Evolutionary conservation across 768 basidiomycete genomes (phyloP).

Genomic region (Artomyces pyxidatus): DNA sequence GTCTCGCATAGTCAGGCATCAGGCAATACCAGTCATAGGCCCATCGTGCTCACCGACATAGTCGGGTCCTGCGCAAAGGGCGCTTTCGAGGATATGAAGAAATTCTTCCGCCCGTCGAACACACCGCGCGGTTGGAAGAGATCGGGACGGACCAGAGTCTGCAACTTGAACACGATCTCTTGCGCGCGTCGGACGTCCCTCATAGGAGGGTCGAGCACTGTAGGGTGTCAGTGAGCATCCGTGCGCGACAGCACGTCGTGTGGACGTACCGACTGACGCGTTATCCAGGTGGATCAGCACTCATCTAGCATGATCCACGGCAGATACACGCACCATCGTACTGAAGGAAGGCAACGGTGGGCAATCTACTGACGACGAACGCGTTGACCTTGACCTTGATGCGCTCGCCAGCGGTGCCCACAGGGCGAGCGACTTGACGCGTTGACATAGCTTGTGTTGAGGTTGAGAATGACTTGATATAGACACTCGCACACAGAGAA

Average conservation of each 20-base stretch:
- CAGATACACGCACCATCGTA: slow-evolving; percentile 7
- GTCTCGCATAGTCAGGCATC: too few relatives aligned
- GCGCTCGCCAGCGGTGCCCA: slow-evolving; percentile 2
- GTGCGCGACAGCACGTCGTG: slow-evolving; percentile 1
- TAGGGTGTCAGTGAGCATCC: not conserved
- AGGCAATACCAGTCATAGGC: too few relatives aligned
- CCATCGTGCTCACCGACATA: too few relatives aligned
- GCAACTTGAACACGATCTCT: slow-evolving; percentile 9
- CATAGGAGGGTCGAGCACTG: slow-evolving; percentile 6
- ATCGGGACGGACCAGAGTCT: slow-evolving; percentile 1
- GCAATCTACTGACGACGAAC: slow-evolving; percentile 8
- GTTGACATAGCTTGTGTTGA: too few relatives aligned
- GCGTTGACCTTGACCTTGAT: slow-evolving; percentile 9
- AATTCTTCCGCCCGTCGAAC: slow-evolving; percentile 13
- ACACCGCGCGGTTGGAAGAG: slow-evolving; percentile 12
- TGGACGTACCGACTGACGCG: slow-evolving; percentile 8
- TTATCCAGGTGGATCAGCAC: not conserved
- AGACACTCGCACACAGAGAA: too few relatives aligned
- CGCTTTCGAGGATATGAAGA: too few relatives aligned
- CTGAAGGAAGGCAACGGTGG: slow-evolving; percentile 6
- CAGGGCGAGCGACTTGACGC: slow-evolving; percentile 5
- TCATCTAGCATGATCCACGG: not conserved
- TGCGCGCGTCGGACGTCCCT: slow-evolving; percentile 8
- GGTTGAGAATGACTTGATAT: too few relatives aligned
- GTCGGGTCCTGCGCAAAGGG: too few relatives aligned